These are phyloP conservation scores for Cynanchum wilfordii DNA, from an alignment of 257 asterid species.

Conservation along the genomic window DNA sequence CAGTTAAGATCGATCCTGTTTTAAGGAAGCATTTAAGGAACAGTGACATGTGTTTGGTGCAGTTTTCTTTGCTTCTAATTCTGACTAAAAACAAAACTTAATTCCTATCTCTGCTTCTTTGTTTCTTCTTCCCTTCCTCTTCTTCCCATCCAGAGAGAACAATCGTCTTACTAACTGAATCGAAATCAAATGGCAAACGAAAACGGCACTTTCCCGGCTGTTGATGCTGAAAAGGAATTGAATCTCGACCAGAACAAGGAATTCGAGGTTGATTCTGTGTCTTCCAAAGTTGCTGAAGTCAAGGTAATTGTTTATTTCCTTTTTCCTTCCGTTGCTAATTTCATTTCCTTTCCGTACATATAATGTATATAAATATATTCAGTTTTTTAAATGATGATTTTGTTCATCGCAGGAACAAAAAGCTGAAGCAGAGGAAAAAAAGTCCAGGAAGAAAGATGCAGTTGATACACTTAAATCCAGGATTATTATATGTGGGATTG, in stretches of 20 bases:
- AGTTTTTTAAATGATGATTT: neutral
- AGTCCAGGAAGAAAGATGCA: slow-evolving; percentile 48
- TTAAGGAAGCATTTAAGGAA: slow-evolving; percentile 38
- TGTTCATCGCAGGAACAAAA: slow-evolving; percentile 31
- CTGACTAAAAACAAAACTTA: neutral
- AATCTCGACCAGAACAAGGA: slow-evolving; percentile 44
- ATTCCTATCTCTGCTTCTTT: neutral
- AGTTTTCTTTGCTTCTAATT: slow-evolving; percentile 19
- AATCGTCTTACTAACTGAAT: neutral
- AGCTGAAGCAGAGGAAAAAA: slow-evolving; percentile 27
- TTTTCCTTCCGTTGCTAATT: neutral
- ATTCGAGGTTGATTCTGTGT: slow-evolving; percentile 48
- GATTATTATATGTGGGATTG: slow-evolving; percentile 54
- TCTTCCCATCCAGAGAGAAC: neutral
- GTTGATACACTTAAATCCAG: slow-evolving; percentile 51
- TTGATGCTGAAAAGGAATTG: slow-evolving; percentile 51
- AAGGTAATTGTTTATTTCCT: slow-evolving; percentile 31
- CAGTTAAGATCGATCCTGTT: slow-evolving; percentile 70
- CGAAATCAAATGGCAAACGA: slow-evolving; percentile 37
- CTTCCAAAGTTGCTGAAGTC: slow-evolving; percentile 44
- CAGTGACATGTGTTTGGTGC: slow-evolving; percentile 38
- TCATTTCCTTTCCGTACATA: neutral
- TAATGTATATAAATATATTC: too few species aligned
- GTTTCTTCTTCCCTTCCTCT: neutral
- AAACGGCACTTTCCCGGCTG: slow-evolving; percentile 50